Base-by-base conservation (phyloP, 139 green algal genomes). In the Gonium pectorale region DNA sequence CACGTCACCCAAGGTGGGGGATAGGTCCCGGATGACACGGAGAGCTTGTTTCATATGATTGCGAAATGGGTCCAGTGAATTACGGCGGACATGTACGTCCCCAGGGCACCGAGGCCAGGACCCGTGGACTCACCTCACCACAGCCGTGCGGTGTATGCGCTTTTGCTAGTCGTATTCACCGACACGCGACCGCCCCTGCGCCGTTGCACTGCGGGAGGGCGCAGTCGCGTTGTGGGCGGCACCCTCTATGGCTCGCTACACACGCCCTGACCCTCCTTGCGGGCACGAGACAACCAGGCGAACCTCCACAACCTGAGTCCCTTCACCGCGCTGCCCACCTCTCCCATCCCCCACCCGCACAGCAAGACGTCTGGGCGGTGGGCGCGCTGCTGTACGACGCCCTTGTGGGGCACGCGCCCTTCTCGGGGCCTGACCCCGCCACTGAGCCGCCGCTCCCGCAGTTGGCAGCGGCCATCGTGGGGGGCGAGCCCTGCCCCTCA, bases 341-440 rank as follows among this genome's bases (percentile, higher is more conserved):
- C 8, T 17, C n/a, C 2, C 11, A 29, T 29, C 35, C 35, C 35
- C 66, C 24, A 19, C 26, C 44, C 43, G n/a, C n/a, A 4, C 71
- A 80, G 71, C 51, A 40, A 37, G 71, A 80, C 71, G 38, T 67
- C 2, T 80, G 71, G 71, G 71, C 5, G 1, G 43, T 80, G 0
- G 71, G 71, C 33, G 71, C 71, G 22, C 24, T 67, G 24, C 2
- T 80, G 35, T 80, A 52, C 71, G 71, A 80, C 35, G 21, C 67
- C 5, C 51, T 80, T 13, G 4, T 80, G 5, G 71, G 71, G 33
- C 51, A 80, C 51, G 51, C 71, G 33, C 71, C 71, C 51, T 79
- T 79, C 71, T 67, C 51, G 35, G 51, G 35, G 3, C 51, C 51
- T 27, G 46, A 26, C 44, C 11, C 29, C 3, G 40, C 4, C 24